A percentile compares a stretch with the other conserved stretches of the same genome.
Conservation (phyloP, 306 rosid genomes). For the Oemleria cerasiformis region DNA sequence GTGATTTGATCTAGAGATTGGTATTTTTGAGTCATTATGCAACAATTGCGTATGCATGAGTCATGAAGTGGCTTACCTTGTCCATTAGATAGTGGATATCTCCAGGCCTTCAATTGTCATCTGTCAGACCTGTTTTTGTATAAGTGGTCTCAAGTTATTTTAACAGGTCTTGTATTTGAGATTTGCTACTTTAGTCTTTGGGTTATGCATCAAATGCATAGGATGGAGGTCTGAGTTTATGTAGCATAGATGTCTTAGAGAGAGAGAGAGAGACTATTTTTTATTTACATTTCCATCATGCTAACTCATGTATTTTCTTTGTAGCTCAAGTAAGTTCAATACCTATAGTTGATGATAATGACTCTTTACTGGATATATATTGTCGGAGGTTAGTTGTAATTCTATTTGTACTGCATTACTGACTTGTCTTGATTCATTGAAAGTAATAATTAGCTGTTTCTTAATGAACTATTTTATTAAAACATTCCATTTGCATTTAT, state of each 20-base stretch:
- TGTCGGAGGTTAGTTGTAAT: conserved; percentile 84
- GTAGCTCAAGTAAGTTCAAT: conserved; percentile 95
- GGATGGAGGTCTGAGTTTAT: background rate
- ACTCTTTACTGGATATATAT: conserved; percentile 88
- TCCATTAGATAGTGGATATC: background rate
- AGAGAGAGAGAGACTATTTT: background rate
- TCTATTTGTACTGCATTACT: background rate
- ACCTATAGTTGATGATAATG: conserved; percentile 92
- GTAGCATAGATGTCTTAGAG: background rate
- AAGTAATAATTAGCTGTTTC: conserved; percentile 8
- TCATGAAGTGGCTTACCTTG: background rate
- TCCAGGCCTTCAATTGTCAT: background rate
- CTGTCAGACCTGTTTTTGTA: background rate
- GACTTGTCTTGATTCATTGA: background rate
- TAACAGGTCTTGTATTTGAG: background rate
- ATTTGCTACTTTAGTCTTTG: background rate
- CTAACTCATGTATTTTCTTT: conserved; percentile 25
- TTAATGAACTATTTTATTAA: background rate
- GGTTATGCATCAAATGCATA: background rate
- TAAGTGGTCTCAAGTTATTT: background rate
- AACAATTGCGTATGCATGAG: background rate
- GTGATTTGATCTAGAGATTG: conserved; percentile 5
- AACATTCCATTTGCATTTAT: conserved; percentile 8
- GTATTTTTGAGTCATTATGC: background rate
- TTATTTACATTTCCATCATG: background rate